Evolutionary conservation across 257 asterid genomes (phyloP).

Genomic region (Fraxinus americana): DNA sequence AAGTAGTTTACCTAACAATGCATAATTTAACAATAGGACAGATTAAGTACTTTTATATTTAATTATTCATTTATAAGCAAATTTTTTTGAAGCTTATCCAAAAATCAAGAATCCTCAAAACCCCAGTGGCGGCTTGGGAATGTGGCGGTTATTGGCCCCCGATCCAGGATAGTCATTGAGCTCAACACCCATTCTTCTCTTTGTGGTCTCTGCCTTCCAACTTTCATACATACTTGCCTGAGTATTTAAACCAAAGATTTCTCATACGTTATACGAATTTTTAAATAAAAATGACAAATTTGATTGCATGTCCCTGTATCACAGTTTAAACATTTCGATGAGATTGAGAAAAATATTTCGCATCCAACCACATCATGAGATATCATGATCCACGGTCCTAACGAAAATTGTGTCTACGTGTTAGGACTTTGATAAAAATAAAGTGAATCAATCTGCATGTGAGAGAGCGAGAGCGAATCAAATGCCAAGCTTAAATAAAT

Average conservation of each 20-base stretch:
- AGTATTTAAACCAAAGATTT: background rate
- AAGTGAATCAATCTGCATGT: too few species aligned
- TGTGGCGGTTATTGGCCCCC: conserved; percentile 73
- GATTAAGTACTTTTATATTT: background rate
- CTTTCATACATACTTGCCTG: conserved; percentile 32
- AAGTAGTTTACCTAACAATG: conserved; percentile 39
- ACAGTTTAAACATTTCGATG: background rate
- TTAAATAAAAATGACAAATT: too few species aligned
- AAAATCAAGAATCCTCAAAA: too few species aligned
- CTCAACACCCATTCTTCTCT: conserved; percentile 44
- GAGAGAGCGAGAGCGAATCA: too few species aligned
- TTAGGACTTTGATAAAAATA: too few species aligned
- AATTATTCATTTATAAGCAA: conserved; percentile 29
- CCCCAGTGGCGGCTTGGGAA: conserved; percentile 48
- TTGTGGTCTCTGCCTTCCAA: background rate
- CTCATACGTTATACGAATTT: background rate
- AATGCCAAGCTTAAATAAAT: too few species aligned
- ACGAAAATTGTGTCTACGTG: background rate
- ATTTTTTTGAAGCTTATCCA: background rate
- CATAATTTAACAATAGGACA: too few species aligned
- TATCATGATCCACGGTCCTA: too few species aligned
- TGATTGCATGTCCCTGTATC: too few species aligned
- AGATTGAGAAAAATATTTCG: too few species aligned
- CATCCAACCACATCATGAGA: too few species aligned
- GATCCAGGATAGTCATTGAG: conserved; percentile 72